A percentile compares a stretch with the other conserved stretches of the same genome.
Evolutionary conservation across 306 rosid genomes (phyloP).

Genomic region (Crotalaria pallida): DNA sequence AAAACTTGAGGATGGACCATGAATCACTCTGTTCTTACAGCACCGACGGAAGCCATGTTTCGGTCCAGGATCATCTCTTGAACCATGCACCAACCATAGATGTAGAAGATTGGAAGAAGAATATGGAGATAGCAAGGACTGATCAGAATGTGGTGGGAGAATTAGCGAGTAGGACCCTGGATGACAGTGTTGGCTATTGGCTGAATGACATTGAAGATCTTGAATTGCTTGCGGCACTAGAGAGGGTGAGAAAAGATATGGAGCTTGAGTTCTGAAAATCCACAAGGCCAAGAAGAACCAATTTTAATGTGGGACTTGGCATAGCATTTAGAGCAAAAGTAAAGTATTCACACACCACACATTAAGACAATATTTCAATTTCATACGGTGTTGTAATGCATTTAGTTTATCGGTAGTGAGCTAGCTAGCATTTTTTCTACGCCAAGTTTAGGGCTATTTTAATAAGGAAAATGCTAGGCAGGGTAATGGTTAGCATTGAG

Average conservation of each 20-base stretch:
- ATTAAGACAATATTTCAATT: slow-evolving; percentile 8
- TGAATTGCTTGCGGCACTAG: slow-evolving; percentile 24
- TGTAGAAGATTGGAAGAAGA: slow-evolving; percentile 41
- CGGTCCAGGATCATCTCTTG: neutral
- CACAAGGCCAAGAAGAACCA: neutral
- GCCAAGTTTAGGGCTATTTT: too few relatives aligned
- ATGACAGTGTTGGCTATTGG: slow-evolving; percentile 25
- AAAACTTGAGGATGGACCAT: slow-evolving; percentile 24
- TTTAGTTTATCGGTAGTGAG: neutral
- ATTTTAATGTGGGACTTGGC: slow-evolving; percentile 46
- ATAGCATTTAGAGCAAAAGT: neutral
- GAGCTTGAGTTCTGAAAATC: neutral
- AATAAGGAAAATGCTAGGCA: too few relatives aligned
- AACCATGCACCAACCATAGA: slow-evolving; percentile 7
- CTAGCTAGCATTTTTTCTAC: neutral
- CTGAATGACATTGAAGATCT: slow-evolving; percentile 13
- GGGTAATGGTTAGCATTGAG: too few relatives aligned
- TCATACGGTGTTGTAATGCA: neutral
- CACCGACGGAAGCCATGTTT: neutral
- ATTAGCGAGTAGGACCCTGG: neutral
- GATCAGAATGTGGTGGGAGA: slow-evolving; percentile 1
- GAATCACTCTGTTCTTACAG: neutral
- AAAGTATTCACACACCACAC: slow-evolving; percentile 37
- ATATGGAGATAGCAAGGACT: slow-evolving; percentile 24
- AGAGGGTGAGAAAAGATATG: neutral